Percentiles rank a stretch among this genome's conserved stretches.
These are phyloP conservation scores for Starmerella cellae DNA, from an alignment of 805 yeast species.

Conservation along the genomic window DNA sequence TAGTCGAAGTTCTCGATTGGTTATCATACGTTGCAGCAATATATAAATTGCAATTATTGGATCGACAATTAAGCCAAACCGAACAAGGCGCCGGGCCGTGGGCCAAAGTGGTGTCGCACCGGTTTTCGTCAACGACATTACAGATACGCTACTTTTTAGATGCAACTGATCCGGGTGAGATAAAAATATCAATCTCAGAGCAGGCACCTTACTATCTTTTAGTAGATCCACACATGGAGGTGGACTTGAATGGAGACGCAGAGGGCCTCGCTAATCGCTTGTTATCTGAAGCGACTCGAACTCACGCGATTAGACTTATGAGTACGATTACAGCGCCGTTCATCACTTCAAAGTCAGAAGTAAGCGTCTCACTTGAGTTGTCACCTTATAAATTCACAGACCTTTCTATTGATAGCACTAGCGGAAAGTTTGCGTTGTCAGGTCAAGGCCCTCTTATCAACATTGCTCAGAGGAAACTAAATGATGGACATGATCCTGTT, in stretches of 20 bases:
- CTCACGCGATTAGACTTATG: slow-evolving; percentile 13
- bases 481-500: slow-evolving; percentile 21
- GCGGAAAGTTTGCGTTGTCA: slow-evolving; percentile 17
- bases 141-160: slow-evolving; percentile 52
- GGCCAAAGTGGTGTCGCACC: slow-evolving; percentile 48
- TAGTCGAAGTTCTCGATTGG: slow-evolving; percentile 43
- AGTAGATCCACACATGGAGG: slow-evolving; percentile 1
- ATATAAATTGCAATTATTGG: slow-evolving; percentile 48
- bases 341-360: slow-evolving; percentile 8
- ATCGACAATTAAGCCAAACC: slow-evolving; percentile 42
- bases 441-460: slow-evolving; percentile 16
- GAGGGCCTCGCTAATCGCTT: slow-evolving; percentile 3
- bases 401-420: slow-evolving; percentile 21
- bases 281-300: slow-evolving; percentile 10
- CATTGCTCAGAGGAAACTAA: slow-evolving; percentile 15
- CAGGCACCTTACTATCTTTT: slow-evolving; percentile 7
- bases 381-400: slow-evolving; percentile 9
- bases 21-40: slow-evolving; percentile 49
- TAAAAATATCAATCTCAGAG: slow-evolving; percentile 1
- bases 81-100: slow-evolving; percentile 35
- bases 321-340: slow-evolving; percentile 11
- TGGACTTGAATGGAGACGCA: slow-evolving; percentile 2
- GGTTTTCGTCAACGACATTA: slow-evolving; percentile 41
- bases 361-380: slow-evolving; percentile 8
- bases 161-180: slow-evolving; percentile 6